phyloP scores from a whole-genome alignment of 331 rosid species.

The Acacia concinna region DNA sequence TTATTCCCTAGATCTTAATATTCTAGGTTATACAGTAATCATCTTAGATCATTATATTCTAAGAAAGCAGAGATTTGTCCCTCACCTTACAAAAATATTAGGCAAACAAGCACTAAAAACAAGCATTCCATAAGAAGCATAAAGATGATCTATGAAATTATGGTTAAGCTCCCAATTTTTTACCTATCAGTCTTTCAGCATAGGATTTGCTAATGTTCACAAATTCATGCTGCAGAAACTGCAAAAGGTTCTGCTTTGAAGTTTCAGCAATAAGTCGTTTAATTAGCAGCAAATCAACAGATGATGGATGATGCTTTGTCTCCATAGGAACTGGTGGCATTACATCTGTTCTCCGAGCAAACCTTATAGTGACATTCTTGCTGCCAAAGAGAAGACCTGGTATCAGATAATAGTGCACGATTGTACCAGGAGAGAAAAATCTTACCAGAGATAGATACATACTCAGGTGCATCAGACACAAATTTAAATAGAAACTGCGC shows the following conservation, averaged over 20 bases:
- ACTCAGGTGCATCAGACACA: constrained; percentile 78
- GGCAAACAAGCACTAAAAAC: background rate
- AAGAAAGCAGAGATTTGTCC: background rate
- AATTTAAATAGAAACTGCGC: constrained; percentile 73
- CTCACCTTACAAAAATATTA: background rate
- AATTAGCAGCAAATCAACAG: constrained; percentile 86
- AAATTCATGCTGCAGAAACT: constrained; percentile 94
- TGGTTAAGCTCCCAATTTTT: constrained; percentile 17
- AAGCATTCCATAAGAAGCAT: background rate
- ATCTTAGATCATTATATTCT: background rate
- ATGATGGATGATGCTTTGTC: constrained; percentile 95
- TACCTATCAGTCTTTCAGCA: constrained; percentile 92
- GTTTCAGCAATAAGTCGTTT: constrained; percentile 89
- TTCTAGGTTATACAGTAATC: background rate
- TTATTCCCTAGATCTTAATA: background rate
- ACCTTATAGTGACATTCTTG: constrained; percentile 80
- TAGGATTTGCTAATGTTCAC: constrained; percentile 80
- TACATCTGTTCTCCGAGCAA: constrained; percentile 92
- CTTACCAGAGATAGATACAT: constrained; percentile 44
- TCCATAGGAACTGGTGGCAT: constrained; percentile 94
- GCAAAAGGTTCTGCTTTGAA: constrained; percentile 76
- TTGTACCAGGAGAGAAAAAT: constrained; percentile 10
- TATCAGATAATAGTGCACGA: constrained; percentile 32
- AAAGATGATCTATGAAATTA: constrained; percentile 4
- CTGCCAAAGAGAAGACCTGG: constrained; percentile 48